phyloP scores from a whole-genome alignment of 148 eudicot species.

The Fagopyrum esculentum region DNA sequence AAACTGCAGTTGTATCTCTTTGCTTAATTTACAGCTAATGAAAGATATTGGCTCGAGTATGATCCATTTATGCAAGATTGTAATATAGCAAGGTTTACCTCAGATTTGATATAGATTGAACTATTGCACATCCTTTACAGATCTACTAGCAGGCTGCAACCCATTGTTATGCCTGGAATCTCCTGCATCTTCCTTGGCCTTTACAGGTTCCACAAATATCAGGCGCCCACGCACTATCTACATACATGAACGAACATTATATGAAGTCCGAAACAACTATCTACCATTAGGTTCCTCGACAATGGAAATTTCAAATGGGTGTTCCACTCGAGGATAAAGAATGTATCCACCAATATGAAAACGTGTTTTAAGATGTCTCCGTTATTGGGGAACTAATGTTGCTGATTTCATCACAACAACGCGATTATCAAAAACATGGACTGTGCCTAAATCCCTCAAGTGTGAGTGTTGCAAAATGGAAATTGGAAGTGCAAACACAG shows the following conservation, averaged over 20 bases:
- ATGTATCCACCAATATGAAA: neutral
- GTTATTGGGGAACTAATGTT: too few relatives aligned
- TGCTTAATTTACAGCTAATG: neutral
- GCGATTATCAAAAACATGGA: too few relatives aligned
- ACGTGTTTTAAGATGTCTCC: neutral
- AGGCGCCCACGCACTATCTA: slow-evolving; percentile 53
- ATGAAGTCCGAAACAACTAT: neutral
- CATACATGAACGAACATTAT: neutral
- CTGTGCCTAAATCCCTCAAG: too few relatives aligned
- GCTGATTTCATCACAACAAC: too few relatives aligned
- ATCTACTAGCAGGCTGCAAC: neutral
- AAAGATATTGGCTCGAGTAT: neutral
- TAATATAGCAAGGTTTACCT: neutral
- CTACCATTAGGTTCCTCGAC: neutral
- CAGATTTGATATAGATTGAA: neutral
- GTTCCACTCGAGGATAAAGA: neutral
- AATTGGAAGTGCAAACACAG: neutral
- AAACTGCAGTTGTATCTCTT: neutral
- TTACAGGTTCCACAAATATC: slow-evolving; percentile 52
- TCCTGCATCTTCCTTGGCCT: slow-evolving; percentile 15
- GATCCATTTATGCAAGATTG: neutral
- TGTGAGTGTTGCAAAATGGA: too few relatives aligned
- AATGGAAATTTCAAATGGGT: neutral
- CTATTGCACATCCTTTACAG: neutral
- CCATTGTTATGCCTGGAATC: neutral